These are phyloP conservation scores for Pseudonectria buxi DNA, from an alignment of 2,329 filamentous ascomycete genomes.

Conservation along the genomic window DNA sequence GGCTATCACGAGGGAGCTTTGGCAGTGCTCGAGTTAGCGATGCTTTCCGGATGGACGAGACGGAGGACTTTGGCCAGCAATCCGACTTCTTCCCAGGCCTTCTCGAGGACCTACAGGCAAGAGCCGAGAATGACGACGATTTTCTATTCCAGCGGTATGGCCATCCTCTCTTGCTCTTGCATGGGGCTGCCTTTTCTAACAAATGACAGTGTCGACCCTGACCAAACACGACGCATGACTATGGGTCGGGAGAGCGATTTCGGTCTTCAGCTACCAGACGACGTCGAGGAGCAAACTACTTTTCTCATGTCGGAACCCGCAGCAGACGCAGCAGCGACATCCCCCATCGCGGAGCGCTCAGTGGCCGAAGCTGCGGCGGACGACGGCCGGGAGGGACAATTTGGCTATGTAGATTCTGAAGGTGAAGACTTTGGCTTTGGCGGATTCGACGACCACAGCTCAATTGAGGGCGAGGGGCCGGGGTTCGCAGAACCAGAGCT, in stretches of 20 bases:
- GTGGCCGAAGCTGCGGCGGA: conserved; percentile 14
- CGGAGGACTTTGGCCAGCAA: conserved; percentile 37
- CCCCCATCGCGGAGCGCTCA: conserved; percentile 16
- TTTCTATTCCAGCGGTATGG: conserved; percentile 39
- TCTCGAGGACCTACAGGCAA: conserved; percentile 36
- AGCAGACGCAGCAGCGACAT: conserved; percentile 21
- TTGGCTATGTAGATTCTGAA: background rate
- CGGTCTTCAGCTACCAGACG: conserved; percentile 41
- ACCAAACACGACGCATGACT: conserved; percentile 33
- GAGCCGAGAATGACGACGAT: conserved; percentile 29
- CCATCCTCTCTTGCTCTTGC: background rate
- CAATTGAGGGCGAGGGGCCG: conserved; percentile 13
- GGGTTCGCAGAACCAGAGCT: conserved; percentile 2
- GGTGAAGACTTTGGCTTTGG: background rate
- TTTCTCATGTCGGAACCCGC: conserved; percentile 39
- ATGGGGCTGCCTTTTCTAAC: conserved; percentile 6
- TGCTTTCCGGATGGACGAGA: conserved; percentile 33
- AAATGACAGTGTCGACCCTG: conserved; percentile 30
- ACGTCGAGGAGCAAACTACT: conserved; percentile 43
- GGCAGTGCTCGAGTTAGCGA: conserved; percentile 50
- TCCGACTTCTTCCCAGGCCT: conserved; percentile 48
- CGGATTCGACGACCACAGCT: conserved; percentile 19
- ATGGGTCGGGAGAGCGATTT: conserved; percentile 44
- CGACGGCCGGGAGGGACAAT: conserved; percentile 6
- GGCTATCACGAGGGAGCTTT: conserved; percentile 47